Conservation (phyloP, 2,329 filamentous ascomycete genomes). For the Pseudogymnoascus sp. region DNA sequence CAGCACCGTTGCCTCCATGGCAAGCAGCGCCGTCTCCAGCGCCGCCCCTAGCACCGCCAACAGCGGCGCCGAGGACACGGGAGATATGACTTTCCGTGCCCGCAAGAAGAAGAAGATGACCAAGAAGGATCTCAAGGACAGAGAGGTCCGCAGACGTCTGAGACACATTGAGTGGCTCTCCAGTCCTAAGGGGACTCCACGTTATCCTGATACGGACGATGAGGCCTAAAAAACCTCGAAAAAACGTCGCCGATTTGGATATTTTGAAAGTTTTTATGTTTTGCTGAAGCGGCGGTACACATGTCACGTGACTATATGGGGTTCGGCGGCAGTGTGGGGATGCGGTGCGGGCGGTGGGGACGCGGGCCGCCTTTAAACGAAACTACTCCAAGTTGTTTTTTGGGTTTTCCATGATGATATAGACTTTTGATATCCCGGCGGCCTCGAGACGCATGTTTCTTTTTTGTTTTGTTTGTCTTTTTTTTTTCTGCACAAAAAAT, state of each 20-base stretch:
- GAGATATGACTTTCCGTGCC: constrained; percentile 77
- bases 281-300: background rate
- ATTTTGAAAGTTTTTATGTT: background rate
- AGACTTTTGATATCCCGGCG: constrained; percentile 11
- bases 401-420: constrained; percentile 10
- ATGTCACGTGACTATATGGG: background rate
- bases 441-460: constrained; percentile 11
- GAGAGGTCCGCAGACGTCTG: constrained; percentile 77
- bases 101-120: constrained; percentile 99
- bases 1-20: constrained; percentile 52
- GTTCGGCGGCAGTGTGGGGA: background rate
- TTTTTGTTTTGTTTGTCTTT: background rate
- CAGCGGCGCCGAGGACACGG: constrained; percentile 75
- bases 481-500: background rate
- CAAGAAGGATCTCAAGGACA: constrained; percentile 90
- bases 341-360: constrained; percentile 1
- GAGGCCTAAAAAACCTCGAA: constrained; percentile 17
- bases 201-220: constrained; percentile 26
- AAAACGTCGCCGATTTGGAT: background rate
- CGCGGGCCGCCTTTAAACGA: background rate
- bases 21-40: constrained; percentile 48
- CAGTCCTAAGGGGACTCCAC: constrained; percentile 62
- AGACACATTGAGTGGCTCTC: constrained; percentile 83
- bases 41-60: constrained; percentile 62
- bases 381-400: background rate